Base-by-base conservation (phyloP, 306 rosid genomes). In the Bauhinia variegata region DNA sequence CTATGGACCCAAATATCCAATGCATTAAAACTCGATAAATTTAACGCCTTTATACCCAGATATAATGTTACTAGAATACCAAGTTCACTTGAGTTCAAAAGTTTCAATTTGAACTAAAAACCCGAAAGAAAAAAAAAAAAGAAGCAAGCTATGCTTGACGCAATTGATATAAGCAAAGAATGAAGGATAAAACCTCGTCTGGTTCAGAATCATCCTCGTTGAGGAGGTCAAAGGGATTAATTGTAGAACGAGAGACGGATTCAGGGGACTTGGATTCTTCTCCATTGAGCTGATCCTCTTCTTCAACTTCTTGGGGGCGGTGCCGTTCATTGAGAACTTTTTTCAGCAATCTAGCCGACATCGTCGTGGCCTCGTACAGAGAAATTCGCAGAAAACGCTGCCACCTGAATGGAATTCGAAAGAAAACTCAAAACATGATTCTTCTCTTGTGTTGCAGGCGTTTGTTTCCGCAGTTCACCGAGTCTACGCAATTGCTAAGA, bases 141-240 rank as follows among this genome's bases (percentile, higher is more conserved):
- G n/a, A 5, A 12, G 1, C 0, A 49, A 36, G 14, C 32, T 7
- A 57, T 1, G 7, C 15, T 11, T 5, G 4, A 14, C 19, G 9
- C 0, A 37, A 59, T 5, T 9, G 3, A 31, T 4, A 31, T 6
- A 8, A 9, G 5, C 17, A 36, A 6, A 46, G 34, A 37, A 11
- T 38, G 3, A 31, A 50, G 41, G 11, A 28, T 2, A 19, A 60
- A 75, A 93, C 98, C 98, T 86, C 85, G 9, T 56, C 86, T 14
- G 66, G 74, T 31, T 75, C 88, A 30, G 79, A 74, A 70, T 80
- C 89, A 0, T 68, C 75, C 17, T 77, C 85, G 64, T 80, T 77
- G 64, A 93, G 96, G 13, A 88, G 91, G 79, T 86, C 91, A 37
- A 93, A 90, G 17, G 91, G 97, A 82, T 93, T 89, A 75, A 88